Evolutionary conservation across 176 grass and related monocot species (phyloP).

Genomic region (Paspalum notatum): DNA sequence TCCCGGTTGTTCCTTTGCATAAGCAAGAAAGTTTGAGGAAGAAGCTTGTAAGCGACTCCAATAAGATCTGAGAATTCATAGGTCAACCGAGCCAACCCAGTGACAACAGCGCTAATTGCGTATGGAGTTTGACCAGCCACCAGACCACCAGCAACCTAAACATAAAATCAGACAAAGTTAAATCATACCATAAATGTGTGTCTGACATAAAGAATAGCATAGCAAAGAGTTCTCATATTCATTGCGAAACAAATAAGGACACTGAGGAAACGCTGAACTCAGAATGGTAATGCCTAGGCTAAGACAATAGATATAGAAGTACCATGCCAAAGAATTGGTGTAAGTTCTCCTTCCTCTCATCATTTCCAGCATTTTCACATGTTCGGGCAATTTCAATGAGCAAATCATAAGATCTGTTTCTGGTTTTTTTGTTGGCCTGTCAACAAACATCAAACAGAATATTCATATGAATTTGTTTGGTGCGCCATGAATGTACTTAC

Average conservation of each 20-base stretch:
- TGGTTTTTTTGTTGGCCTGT: conserved; percentile 92
- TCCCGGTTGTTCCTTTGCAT: conserved; percentile 90
- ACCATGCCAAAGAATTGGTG: conserved; percentile 89
- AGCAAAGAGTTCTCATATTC: conserved; percentile 11
- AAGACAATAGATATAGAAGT: conserved; percentile 30
- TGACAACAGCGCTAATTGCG: conserved; percentile 84
- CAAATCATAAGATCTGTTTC: conserved; percentile 91
- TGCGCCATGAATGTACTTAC: conserved; percentile 1
- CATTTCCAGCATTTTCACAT: conserved; percentile 70
- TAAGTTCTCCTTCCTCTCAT: conserved; percentile 68
- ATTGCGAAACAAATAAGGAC: neutral
- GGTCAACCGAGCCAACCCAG: conserved; percentile 86
- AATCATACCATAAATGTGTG: neutral
- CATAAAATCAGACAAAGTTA: conserved; percentile 20
- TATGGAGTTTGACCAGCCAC: conserved; percentile 69
- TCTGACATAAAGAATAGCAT: neutral
- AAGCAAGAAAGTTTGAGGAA: conserved; percentile 82
- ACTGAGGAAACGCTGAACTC: neutral
- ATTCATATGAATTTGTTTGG: conserved; percentile 11
- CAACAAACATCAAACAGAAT: conserved; percentile 47
- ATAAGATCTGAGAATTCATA: conserved; percentile 95
- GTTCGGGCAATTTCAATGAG: conserved; percentile 90
- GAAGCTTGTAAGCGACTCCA: conserved; percentile 79
- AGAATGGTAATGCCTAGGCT: neutral
- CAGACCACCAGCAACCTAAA: conserved; percentile 82